A percentile compares a stretch with the other conserved stretches of the same genome.
Evolutionary conservation across 1,139 yeast genomes (phyloP).

Genomic region (Meyerozyma guilliermondii): DNA sequence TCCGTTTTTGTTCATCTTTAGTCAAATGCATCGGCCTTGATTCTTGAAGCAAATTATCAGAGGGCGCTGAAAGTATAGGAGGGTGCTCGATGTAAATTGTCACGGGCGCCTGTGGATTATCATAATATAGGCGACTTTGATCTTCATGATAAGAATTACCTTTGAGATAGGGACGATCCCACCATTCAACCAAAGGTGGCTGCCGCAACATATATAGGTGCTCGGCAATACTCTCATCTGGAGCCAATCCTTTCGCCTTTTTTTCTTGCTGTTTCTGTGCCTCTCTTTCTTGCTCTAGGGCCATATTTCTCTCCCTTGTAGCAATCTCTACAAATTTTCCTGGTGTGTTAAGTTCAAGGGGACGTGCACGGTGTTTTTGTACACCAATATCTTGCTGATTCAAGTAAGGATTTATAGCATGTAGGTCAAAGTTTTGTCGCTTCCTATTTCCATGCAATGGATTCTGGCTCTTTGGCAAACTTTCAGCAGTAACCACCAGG

Average conservation of each 20-base stretch:
- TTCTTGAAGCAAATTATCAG: conserved; percentile 43
- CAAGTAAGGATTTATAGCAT: conserved; percentile 57
- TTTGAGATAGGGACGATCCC: conserved; percentile 58
- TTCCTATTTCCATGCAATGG: conserved; percentile 22
- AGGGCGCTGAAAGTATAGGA: conserved; percentile 54
- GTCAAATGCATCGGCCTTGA: conserved; percentile 58
- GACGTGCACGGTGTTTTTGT: conserved; percentile 18
- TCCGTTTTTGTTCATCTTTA: conserved; percentile 68
- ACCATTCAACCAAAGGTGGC: conserved; percentile 76
- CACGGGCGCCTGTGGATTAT: conserved; percentile 45
- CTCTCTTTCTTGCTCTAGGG: conserved; percentile 27
- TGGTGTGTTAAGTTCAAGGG: conserved; percentile 47
- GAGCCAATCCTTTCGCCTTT: conserved; percentile 39
- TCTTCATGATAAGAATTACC: conserved; percentile 23
- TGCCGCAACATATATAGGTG: conserved; percentile 35
- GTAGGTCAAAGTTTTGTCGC: conserved; percentile 31
- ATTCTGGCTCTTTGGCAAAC: conserved; percentile 21
- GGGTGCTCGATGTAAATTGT: conserved; percentile 79
- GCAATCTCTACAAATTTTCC: conserved; percentile 64
- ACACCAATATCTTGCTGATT: conserved; percentile 27
- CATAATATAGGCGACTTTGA: conserved; percentile 20
- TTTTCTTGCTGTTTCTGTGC: conserved; percentile 17
- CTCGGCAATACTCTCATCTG: conserved; percentile 49
- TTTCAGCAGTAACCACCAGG: conserved; percentile 20
- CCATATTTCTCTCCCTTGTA: conserved; percentile 41